Conservation (phyloP, 306 rosid species). For the Quercus wislizeni region DNA sequence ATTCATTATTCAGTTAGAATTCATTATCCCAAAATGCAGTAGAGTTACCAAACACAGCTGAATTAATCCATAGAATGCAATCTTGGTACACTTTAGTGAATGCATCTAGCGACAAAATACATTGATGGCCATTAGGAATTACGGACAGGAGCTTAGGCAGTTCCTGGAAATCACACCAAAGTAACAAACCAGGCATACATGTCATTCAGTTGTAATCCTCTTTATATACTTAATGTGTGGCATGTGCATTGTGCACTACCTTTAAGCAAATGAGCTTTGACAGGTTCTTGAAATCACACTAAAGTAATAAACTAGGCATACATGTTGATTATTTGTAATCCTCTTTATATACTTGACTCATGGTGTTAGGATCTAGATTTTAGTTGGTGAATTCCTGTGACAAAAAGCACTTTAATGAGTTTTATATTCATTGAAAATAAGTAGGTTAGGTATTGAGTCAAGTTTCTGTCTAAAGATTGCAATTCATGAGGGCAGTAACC, state of each 20-base stretch:
- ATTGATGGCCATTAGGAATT: neutral
- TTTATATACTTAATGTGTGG: neutral
- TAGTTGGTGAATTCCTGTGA: too few relatives aligned
- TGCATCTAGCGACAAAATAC: neutral
- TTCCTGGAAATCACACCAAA: neutral
- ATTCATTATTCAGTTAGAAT: too few relatives aligned
- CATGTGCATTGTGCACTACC: neutral
- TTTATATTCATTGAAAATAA: too few relatives aligned
- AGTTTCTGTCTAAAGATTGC: too few relatives aligned
- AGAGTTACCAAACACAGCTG: neutral
- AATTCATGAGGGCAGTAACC: too few relatives aligned
- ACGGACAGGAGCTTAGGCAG: neutral
- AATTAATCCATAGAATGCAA: neutral
- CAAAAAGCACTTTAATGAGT: too few relatives aligned
- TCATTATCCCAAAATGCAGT: too few relatives aligned
- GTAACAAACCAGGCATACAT: neutral
- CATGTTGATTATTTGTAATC: neutral
- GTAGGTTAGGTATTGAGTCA: too few relatives aligned
- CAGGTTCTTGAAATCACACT: neutral
- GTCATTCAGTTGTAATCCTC: neutral
- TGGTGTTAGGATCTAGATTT: neutral
- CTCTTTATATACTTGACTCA: neutral
- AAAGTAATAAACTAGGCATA: neutral
- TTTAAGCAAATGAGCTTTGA: neutral
- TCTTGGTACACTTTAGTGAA: neutral